Conservation (phyloP, 75 land plant species). For the Gnetum montanum region DNA sequence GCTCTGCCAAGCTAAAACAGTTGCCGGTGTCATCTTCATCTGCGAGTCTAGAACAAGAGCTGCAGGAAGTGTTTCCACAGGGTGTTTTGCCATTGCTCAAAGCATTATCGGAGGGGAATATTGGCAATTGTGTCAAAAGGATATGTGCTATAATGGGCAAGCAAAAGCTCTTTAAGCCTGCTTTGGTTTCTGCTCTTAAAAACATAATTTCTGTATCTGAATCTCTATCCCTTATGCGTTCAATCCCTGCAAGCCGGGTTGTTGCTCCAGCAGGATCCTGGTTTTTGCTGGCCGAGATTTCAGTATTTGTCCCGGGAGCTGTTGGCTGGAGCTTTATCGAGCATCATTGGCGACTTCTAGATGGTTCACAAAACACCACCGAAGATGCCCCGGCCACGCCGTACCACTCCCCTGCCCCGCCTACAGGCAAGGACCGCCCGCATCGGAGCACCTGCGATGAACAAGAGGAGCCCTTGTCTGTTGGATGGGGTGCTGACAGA, state of each 20-base stretch:
- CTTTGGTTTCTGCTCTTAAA: conserved; percentile 54
- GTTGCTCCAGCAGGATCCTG: conserved; percentile 82
- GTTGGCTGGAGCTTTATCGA: conserved; percentile 71
- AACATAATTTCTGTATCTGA: conserved; percentile 60
- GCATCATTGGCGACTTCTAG: conserved; percentile 82
- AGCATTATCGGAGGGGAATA: conserved; percentile 49
- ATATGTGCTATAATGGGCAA: conserved; percentile 71
- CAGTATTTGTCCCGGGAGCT: conserved; percentile 59
- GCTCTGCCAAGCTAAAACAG: conserved; percentile 5
- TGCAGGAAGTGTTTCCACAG: conserved; percentile 27
- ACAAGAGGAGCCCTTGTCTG: conserved; percentile 30
- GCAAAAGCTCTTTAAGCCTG: conserved; percentile 48
- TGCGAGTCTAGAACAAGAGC: conserved; percentile 14
- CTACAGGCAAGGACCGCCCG: conserved; percentile 1
- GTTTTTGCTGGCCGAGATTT: conserved; percentile 80
- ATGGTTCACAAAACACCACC: conserved; percentile 10
- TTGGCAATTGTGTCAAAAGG: conserved; percentile 58
- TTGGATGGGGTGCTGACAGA: conserved; percentile 63
- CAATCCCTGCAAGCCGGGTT: conserved; percentile 34
- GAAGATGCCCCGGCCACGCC: conserved; percentile 7
- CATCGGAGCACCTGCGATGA: conserved; percentile 2
- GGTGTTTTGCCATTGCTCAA: conserved; percentile 41
- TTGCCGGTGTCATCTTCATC: not conserved
- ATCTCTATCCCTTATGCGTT: conserved; percentile 30
- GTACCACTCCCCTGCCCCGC: conserved; percentile 4